Evolutionary conservation across 768 basidiomycete species (phyloP).

Genomic region (Gloeophyllum trabeum): DNA sequence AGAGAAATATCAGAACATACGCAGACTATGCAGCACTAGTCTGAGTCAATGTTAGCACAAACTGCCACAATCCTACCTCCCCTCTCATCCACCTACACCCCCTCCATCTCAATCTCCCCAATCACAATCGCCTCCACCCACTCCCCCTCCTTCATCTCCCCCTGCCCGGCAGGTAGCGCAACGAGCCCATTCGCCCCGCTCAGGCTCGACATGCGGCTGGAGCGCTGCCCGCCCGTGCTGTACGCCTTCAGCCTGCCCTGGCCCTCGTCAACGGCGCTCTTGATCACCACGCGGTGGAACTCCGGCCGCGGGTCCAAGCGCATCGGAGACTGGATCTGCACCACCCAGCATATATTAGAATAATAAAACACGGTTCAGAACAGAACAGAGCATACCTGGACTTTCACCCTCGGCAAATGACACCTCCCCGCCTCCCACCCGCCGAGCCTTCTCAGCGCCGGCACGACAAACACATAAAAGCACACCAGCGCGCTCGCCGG

Average conservation of each 20-base stretch:
- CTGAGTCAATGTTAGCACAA: too few relatives aligned
- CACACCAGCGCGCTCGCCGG: slow-evolving; percentile 83
- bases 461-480: slow-evolving; percentile 77
- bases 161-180: slow-evolving; percentile 41
- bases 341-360: slow-evolving; percentile 6
- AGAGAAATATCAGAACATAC: too few relatives aligned
- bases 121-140: slow-evolving; percentile 52
- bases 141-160: slow-evolving; percentile 38
- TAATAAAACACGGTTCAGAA: slow-evolving; percentile 1
- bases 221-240: slow-evolving; percentile 83
- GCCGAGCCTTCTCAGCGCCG: slow-evolving; percentile 62
- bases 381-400: slow-evolving; percentile 35
- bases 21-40: too few relatives aligned
- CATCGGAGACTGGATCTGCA: slow-evolving; percentile 50
- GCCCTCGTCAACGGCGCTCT: slow-evolving; percentile 19
- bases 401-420: slow-evolving; percentile 50
- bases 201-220: slow-evolving; percentile 71
- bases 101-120: slow-evolving; percentile 43
- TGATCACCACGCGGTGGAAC: slow-evolving; percentile 70
- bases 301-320: slow-evolving; percentile 64
- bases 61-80: too few relatives aligned
- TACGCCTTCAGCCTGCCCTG: slow-evolving; percentile 50
- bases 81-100: too few relatives aligned
- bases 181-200: slow-evolving; percentile 75
- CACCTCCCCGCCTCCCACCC: slow-evolving; percentile 47